A percentile compares a stretch with the other conserved stretches of the same genome.
Evolutionary conservation across 495 filamentous ascomycete genomes (phyloP).

Genomic region (Penicillium argentinense): DNA sequence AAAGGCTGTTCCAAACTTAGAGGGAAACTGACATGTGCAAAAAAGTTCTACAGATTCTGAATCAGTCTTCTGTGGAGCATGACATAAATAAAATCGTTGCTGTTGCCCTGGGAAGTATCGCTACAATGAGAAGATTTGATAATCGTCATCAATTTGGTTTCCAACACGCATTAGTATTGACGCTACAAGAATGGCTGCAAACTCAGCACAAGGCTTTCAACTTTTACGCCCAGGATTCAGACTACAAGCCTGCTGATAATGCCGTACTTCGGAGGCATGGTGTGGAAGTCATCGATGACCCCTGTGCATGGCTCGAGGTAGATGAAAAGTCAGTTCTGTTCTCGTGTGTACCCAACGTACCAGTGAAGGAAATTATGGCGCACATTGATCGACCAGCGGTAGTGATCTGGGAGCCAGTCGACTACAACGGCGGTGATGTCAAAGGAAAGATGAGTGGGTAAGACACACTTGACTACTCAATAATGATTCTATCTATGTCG

Average conservation of each 20-base stretch:
- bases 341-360: slow-evolving; percentile 26
- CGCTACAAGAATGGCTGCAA: slow-evolving; percentile 13
- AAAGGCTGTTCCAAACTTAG: too few species aligned
- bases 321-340: slow-evolving; percentile 31
- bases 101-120: slow-evolving; percentile 13
- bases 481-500: too few species aligned
- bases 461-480: neutral
- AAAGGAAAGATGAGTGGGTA: slow-evolving; percentile 3
- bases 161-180: slow-evolving; percentile 16
- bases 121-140: neutral
- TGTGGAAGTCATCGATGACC: slow-evolving; percentile 31
- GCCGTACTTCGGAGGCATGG: slow-evolving; percentile 16
- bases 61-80: slow-evolving; percentile 1
- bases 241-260: slow-evolving; percentile 18
- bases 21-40: slow-evolving; percentile 6
- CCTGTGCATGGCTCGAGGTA: slow-evolving; percentile 30
- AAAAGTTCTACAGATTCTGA: slow-evolving; percentile 6
- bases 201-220: neutral
- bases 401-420: slow-evolving; percentile 29
- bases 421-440: neutral
- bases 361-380: slow-evolving; percentile 31
- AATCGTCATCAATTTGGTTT: too few species aligned
- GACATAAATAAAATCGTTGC: slow-evolving; percentile 13
- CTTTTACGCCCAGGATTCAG: slow-evolving; percentile 31
- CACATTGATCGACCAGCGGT: slow-evolving; percentile 33